Evolutionary conservation across 495 filamentous ascomycete genomes (phyloP), one percentile per base, ranked within the genome.

Genomic region (Geoglossum glabrum): DNA sequence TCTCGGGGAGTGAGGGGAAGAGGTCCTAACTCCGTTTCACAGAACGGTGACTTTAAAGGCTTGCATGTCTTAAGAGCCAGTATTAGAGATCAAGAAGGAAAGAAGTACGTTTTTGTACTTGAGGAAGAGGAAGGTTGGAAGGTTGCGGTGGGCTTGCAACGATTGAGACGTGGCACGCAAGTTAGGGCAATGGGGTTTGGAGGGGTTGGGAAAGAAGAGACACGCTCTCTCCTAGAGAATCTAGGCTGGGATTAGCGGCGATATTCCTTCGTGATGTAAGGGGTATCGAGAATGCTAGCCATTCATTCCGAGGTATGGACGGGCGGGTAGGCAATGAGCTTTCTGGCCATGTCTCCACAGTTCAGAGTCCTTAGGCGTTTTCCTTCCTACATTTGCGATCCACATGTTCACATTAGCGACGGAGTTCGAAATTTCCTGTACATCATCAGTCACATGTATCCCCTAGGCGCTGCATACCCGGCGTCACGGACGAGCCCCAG

Each of bases 121-220:
- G 73, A 77, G 28, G 83, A 90, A 64, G 79, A 82, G 34, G 90
- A 98, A 67, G 85, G 81, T 17, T 96, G 92, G 92, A 98, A 98
- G 72, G 81, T 98, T 33, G 82, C 84, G 0, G 75, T 85, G 25
- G 88, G 88, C 10, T 68, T 98, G 59, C 80, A 87, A 67, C 74
- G 79, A 25, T 72, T 98, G 55, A 71, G 84, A 45, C 73, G 77
- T 47, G 88, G 92, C 7, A 77, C 78, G 25, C 82, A 85, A 63
- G 72, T 74, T 2, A 57, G 73, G 34, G 64, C 67, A 8, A 59
- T 77, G 57, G 66, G 61, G 19, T 69, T 69, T 38, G 67, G 64
- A 38, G 68, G 67, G 25, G 68, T 76, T 64, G 62, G 68, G 25
- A 63, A 45, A 17, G 65, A 64, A 19, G 67, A 69, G 57, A 60